A percentile compares a stretch with the other conserved stretches of the same genome.
These are phyloP conservation scores for Ramularia collo-cygni DNA, from an alignment of 2,329 filamentous ascomycete genomes.

Conservation along the genomic window DNA sequence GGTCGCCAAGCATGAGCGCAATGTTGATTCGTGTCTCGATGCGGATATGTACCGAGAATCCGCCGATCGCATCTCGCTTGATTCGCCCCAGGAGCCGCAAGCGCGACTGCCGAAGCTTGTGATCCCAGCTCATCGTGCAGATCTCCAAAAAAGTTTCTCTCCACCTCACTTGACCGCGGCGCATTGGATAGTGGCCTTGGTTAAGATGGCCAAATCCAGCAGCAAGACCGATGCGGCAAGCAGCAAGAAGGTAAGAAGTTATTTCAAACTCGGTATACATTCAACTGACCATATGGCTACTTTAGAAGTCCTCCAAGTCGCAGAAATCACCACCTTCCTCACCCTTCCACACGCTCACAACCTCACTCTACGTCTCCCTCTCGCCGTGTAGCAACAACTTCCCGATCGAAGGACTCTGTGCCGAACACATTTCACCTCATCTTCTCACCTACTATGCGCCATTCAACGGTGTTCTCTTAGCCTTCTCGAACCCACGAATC, in stretches of 20 bases:
- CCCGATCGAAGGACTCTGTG: conserved; percentile 63
- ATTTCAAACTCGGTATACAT: background rate
- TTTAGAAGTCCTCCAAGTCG: background rate
- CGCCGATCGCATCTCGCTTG: too few species aligned
- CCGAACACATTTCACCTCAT: conserved; percentile 68
- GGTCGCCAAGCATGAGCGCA: too few species aligned
- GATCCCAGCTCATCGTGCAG: too few species aligned
- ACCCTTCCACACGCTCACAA: conserved; percentile 71
- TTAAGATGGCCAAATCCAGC: background rate
- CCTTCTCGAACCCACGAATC: conserved; percentile 63
- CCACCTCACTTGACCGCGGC: too few species aligned
- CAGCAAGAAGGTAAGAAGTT: too few species aligned
- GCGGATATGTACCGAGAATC: too few species aligned
- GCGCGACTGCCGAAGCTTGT: too few species aligned
- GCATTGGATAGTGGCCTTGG: too few species aligned
- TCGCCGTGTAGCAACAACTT: conserved; percentile 63
- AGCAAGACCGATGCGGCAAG: background rate
- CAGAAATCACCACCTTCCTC: conserved; percentile 34
- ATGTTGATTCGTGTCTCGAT: too few species aligned
- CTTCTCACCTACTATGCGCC: conserved; percentile 70
- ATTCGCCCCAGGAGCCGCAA: too few species aligned
- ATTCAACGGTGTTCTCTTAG: conserved; percentile 66
- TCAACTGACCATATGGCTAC: background rate
- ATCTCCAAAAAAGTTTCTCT: too few species aligned
- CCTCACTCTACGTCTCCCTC: conserved; percentile 72